phyloP scores from a whole-genome alignment of 2,329 filamentous ascomycete species.

The Aspergillus piperis region DNA sequence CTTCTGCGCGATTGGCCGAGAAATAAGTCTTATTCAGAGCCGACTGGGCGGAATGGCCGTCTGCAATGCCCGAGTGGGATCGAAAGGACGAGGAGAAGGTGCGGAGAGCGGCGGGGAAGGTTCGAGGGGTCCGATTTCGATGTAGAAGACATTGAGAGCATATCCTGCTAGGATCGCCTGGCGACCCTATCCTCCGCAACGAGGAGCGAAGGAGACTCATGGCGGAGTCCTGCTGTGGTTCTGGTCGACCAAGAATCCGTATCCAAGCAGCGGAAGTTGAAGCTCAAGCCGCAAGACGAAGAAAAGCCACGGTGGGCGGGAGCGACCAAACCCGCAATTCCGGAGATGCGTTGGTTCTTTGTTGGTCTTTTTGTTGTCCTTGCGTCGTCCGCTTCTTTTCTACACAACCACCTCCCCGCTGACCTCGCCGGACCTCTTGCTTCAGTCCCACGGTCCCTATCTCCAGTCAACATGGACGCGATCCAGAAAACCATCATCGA shows the following conservation, averaged over 20 bases:
- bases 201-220: slow-evolving; percentile 43
- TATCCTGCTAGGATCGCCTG: slow-evolving; percentile 32
- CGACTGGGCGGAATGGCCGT: slow-evolving; percentile 28
- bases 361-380: slow-evolving; percentile 1
- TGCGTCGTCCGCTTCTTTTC: not conserved
- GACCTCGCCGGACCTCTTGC: not conserved
- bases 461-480: slow-evolving; percentile 39
- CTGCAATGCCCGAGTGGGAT: slow-evolving; percentile 32
- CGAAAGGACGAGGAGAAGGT: slow-evolving; percentile 35
- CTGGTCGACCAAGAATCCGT: not conserved
- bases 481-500: slow-evolving; percentile 44
- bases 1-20: slow-evolving; percentile 35
- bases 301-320: slow-evolving; percentile 30
- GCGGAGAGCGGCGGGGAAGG: slow-evolving; percentile 26
- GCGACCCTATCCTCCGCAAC: slow-evolving; percentile 34
- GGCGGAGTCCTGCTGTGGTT: slow-evolving; percentile 19
- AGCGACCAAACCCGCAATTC: slow-evolving; percentile 33
- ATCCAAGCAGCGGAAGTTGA: slow-evolving; percentile 1
- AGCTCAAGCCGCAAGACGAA: slow-evolving; percentile 11
- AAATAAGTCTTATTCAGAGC: slow-evolving; percentile 43
- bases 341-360: not conserved
- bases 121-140: slow-evolving; percentile 20
- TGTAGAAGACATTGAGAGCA: slow-evolving; percentile 39
- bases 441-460: not conserved
- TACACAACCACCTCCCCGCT: not conserved